phyloP scores from a whole-genome alignment of 2,329 filamentous ascomycete species.

The Ambrosiella beaveri region DNA sequence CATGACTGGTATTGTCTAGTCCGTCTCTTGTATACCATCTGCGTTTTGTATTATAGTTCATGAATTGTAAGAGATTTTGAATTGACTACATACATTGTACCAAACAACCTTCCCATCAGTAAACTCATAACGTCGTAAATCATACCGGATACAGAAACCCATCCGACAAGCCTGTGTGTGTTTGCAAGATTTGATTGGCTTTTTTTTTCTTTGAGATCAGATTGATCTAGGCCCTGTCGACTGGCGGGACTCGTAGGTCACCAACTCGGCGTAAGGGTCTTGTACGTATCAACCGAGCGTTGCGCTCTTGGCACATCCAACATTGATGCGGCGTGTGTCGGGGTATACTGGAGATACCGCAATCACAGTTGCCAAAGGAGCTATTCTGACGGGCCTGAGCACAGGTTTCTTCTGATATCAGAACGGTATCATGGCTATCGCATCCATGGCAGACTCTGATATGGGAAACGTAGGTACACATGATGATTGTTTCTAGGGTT shows the following conservation, averaged over 20 bases:
- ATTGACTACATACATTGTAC: neutral
- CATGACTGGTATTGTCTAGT: no score
- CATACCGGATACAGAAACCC: neutral
- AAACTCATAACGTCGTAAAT: neutral
- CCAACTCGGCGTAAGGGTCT: slow-evolving; percentile 8
- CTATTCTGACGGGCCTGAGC: slow-evolving; percentile 18
- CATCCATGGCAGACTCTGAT: slow-evolving; percentile 22
- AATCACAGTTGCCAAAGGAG: slow-evolving; percentile 23
- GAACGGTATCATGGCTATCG: slow-evolving; percentile 20
- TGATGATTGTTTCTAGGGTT: slow-evolving; percentile 13
- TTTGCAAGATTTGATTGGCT: neutral
- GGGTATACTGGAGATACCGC: slow-evolving; percentile 18
- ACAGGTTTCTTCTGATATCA: slow-evolving; percentile 23
- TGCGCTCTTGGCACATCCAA: slow-evolving; percentile 19
- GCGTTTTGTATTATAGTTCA: no score
- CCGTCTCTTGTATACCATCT: no score
- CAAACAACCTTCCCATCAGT: neutral
- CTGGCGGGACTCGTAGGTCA: slow-evolving; percentile 9
- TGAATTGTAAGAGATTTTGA: neutral
- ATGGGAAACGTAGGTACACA: slow-evolving; percentile 24
- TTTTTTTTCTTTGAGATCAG: neutral
- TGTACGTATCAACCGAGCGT: slow-evolving; percentile 7
- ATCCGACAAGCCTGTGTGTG: neutral
- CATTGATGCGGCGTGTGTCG: slow-evolving; percentile 20
- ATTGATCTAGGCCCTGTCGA: slow-evolving; percentile 2